Conservation (phyloP, 495 filamentous ascomycete species). For the Penicillium maclennaniae region DNA sequence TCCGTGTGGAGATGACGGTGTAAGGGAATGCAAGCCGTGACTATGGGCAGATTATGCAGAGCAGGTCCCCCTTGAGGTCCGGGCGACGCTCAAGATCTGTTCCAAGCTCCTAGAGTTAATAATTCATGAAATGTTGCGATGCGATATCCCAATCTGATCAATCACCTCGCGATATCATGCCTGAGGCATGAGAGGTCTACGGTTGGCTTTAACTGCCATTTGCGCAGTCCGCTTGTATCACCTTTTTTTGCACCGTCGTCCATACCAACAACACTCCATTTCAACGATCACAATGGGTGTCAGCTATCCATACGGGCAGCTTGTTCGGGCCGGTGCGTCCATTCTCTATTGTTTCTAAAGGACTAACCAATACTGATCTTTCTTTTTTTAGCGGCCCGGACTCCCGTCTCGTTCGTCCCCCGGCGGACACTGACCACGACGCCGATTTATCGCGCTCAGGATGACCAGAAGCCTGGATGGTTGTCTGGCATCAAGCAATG, state of each 20-base stretch:
- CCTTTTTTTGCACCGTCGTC: slow-evolving; percentile 28
- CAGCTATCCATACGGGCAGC: slow-evolving; percentile 37
- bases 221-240: slow-evolving; percentile 24
- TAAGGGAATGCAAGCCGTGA: slow-evolving; percentile 3
- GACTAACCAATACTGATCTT: background rate
- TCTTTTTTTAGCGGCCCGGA: slow-evolving; percentile 28
- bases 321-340: slow-evolving; percentile 39
- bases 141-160: slow-evolving; percentile 8
- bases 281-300: slow-evolving; percentile 40
- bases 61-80: slow-evolving; percentile 1
- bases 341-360: background rate
- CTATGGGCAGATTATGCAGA: slow-evolving; percentile 7
- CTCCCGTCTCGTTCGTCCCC: slow-evolving; percentile 35
- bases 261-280: slow-evolving; percentile 14
- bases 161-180: slow-evolving; percentile 21
- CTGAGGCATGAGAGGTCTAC: slow-evolving; percentile 18
- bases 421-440: slow-evolving; percentile 41
- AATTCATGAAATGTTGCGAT: background rate
- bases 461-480: slow-evolving; percentile 12
- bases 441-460: slow-evolving; percentile 27
- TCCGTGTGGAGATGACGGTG: slow-evolving; percentile 33
- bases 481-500: slow-evolving; percentile 22
- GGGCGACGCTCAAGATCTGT: background rate
- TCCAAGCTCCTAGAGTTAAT: background rate
- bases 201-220: slow-evolving; percentile 16